These are phyloP conservation scores for Alternaria tenuissima DNA, from an alignment of 2,329 filamentous ascomycete genomes.

Conservation along the genomic window DNA sequence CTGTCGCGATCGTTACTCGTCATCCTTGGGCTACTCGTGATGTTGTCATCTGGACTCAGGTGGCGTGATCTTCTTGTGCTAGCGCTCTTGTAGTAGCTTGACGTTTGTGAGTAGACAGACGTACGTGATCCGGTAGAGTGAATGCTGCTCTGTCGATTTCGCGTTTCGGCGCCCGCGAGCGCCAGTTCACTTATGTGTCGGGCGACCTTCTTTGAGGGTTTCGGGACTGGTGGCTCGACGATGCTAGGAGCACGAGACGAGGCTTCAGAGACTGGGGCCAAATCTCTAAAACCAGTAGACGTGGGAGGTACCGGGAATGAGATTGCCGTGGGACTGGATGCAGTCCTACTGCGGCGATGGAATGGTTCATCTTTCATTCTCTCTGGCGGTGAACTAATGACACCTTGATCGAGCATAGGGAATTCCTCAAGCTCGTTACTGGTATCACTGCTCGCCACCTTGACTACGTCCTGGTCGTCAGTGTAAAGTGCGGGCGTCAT, in stretches of 20 bases:
- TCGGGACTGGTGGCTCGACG: conserved; percentile 26
- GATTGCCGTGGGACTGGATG: conserved; percentile 44
- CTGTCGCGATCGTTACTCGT: conserved; percentile 41
- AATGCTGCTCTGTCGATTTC: conserved; percentile 35
- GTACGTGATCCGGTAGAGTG: conserved; percentile 27
- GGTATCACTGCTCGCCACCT: conserved; percentile 48
- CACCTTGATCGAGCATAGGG: conserved; percentile 30
- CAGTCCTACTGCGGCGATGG: conserved; percentile 46
- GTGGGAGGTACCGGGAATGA: conserved; percentile 29
- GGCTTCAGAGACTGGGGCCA: conserved; percentile 33
- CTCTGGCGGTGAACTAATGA: conserved; percentile 33
- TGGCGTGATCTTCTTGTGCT: conserved; percentile 25
- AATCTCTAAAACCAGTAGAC: conserved; percentile 21
- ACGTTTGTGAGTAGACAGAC: conserved; percentile 22
- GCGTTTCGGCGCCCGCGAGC: conserved; percentile 17
- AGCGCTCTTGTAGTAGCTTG: conserved; percentile 12
- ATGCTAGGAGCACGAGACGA: conserved; percentile 36
- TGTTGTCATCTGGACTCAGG: conserved; percentile 35
- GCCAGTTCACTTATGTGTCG: conserved; percentile 28
- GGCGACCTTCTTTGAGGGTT: conserved; percentile 24
- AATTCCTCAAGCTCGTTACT: conserved; percentile 44
- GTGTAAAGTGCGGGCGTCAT: conserved; percentile 44
- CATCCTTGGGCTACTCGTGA: conserved; percentile 27
- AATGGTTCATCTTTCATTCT: conserved; percentile 34
- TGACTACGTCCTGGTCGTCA: conserved; percentile 43